These are phyloP conservation scores for Prunus campanulata DNA, from an alignment of 306 rosid species.

Conservation along the genomic window DNA sequence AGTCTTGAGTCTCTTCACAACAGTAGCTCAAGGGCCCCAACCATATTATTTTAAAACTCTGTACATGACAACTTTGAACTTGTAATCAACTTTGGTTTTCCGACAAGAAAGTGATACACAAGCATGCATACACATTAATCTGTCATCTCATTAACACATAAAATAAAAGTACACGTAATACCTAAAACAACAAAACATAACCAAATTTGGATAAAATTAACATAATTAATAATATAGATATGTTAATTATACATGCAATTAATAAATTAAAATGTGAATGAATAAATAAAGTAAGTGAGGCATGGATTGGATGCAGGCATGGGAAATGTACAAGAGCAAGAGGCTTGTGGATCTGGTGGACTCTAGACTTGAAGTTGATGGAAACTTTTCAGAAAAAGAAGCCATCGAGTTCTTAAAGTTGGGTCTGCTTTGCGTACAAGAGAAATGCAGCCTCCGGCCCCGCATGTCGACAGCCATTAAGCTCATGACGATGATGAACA, in stretches of 20 bases:
- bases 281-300: neutral
- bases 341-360: constrained; percentile 29
- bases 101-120: neutral
- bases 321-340: constrained; percentile 27
- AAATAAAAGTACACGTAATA: neutral
- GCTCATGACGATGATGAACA: constrained; percentile 21
- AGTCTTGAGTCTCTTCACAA: neutral
- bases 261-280: neutral
- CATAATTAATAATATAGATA: neutral
- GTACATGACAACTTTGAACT: neutral
- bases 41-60: neutral
- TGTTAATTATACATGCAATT: neutral
- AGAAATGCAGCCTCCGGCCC: constrained; percentile 28
- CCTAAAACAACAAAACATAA: neutral
- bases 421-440: constrained; percentile 35
- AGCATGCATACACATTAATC: neutral
- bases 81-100: neutral
- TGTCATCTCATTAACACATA: neutral
- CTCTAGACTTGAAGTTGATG: neutral
- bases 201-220: neutral
- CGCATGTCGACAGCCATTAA: constrained; percentile 23
- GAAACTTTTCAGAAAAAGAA: constrained; percentile 23
- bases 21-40: neutral
- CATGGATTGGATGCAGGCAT: constrained; percentile 25
- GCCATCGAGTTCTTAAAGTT: constrained; percentile 23